phyloP scores from a whole-genome alignment of 345 rosid genomes.

The Eucalyptus viminalis region DNA sequence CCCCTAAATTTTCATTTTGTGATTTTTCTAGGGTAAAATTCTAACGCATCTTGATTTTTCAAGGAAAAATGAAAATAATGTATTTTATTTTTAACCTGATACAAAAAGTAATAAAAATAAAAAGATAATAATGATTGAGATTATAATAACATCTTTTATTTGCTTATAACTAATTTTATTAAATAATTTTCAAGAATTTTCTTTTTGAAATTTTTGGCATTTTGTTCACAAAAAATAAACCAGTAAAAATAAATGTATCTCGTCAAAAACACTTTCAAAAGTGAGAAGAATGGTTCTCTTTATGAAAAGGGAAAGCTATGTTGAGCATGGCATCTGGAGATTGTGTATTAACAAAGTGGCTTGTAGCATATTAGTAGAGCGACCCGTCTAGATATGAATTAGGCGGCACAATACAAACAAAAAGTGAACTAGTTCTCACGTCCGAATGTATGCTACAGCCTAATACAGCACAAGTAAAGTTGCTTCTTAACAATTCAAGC shows the following conservation, averaged over 20 bases:
- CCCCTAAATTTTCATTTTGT: not conserved
- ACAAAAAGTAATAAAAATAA: too few species aligned
- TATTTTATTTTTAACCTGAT: too few species aligned
- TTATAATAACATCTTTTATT: too few species aligned
- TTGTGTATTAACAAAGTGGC: too few species aligned
- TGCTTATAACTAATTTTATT: too few species aligned
- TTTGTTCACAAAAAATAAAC: too few species aligned
- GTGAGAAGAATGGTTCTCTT: not conserved
- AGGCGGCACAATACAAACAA: not conserved
- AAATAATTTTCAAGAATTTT: not conserved
- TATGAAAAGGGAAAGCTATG: accelerated
- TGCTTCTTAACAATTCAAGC: not conserved
- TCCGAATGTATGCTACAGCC: not conserved
- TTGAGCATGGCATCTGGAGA: not conserved
- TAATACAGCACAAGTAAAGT: not conserved
- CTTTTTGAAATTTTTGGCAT: too few species aligned
- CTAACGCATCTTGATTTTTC: not conserved
- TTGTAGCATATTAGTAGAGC: not conserved
- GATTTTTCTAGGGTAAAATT: not conserved
- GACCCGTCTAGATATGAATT: not conserved
- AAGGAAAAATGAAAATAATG: not conserved
- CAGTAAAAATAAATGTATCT: too few species aligned
- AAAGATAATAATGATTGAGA: too few species aligned
- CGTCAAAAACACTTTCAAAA: not conserved
- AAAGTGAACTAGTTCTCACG: not conserved